Evolutionary conservation across 2,329 filamentous ascomycete genomes (phyloP), one percentile per base, ranked within the genome.

Genomic region (Aspergillus sp.): DNA sequence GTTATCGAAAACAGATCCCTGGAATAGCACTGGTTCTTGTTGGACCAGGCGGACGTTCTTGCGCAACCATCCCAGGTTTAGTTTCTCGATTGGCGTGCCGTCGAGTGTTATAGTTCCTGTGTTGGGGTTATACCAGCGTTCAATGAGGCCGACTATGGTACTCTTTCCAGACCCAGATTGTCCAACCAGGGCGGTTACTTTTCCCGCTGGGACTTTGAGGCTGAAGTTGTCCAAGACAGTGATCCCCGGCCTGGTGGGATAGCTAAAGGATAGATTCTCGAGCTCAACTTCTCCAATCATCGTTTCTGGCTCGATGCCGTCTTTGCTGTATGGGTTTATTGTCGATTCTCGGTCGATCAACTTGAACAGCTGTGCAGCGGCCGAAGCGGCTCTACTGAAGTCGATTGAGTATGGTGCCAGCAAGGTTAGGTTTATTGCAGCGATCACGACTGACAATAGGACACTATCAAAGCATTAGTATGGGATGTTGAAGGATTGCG

Each of bases 151-250:
- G 31, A 98, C 89, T 60, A 98, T 93, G 0, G 95, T 98, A 67
- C 89, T 93, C 77, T 98, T 99, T 47, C 95, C 95, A 37, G 90
- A 96, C 9, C 93, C 95, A 9, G 93, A 98, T 0, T 93, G 91
- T 57, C 95, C 95, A 6, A 99, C 95, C 6, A 98, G 80, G 1
- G 95, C 95, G 2, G 93, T 96, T 15, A 90, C 92, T 78, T 96
- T 96, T 17, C 93, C 93, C 3, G 93, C 90, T 2, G 92, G 91
- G 31, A 98, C 88, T 1, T 83, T 75, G 1, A 99, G 83, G 56
- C 81, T 90, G 57, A 98, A 90, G 62, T 88, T 86, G 40, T 95
- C 81, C 87, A 98, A 93, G 35, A 98, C 90, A 1, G 87, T 84
- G 3, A 96, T 92, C 67, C 97, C 92, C 0, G 93, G 91, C 11